These are phyloP conservation scores for Lachancea thermotolerans DNA, from an alignment of 805 yeast species.

Conservation along the genomic window DNA sequence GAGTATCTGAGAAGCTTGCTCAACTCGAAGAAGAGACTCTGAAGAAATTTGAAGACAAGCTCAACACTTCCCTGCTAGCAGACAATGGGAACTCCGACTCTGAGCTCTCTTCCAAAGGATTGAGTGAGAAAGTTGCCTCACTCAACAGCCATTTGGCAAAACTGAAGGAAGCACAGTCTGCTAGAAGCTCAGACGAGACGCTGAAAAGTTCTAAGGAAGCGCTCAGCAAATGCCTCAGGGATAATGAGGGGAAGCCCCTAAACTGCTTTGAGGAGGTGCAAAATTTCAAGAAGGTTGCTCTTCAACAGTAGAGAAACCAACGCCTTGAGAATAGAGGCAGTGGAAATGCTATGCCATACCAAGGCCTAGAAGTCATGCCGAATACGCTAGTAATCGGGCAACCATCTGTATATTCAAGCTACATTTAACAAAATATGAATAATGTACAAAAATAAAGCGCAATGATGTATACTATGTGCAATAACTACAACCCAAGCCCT, in stretches of 20 bases:
- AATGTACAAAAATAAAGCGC: conserved; percentile 2
- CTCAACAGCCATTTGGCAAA: conserved; percentile 34
- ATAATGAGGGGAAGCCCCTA: conserved; percentile 57
- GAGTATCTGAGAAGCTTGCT: conserved; percentile 52
- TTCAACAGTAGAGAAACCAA: conserved; percentile 31
- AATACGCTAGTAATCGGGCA: background rate
- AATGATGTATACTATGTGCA: too few relatives aligned
- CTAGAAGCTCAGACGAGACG: conserved; percentile 17
- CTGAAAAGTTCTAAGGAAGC: conserved; percentile 37
- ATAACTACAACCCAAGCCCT: conserved; percentile 56
- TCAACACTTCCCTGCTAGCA: conserved; percentile 37
- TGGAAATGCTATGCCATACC: too few relatives aligned
- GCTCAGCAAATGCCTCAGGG: conserved; percentile 52
- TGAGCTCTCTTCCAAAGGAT: conserved; percentile 24
- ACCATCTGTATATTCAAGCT: conserved; percentile 3
- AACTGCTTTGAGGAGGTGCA: conserved; percentile 81
- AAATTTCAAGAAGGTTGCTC: conserved; percentile 54
- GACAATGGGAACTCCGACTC: conserved; percentile 23
- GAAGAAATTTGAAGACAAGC: conserved; percentile 43
- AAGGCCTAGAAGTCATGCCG: background rate
- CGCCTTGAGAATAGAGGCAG: too few relatives aligned
- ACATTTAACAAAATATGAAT: conserved; percentile 1
- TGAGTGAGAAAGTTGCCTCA: conserved; percentile 38
- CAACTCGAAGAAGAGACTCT: conserved; percentile 48
- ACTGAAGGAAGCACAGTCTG: conserved; percentile 27